Evolutionary conservation across 805 yeast genomes (phyloP).

Genomic region (Candida verbasci): DNA sequence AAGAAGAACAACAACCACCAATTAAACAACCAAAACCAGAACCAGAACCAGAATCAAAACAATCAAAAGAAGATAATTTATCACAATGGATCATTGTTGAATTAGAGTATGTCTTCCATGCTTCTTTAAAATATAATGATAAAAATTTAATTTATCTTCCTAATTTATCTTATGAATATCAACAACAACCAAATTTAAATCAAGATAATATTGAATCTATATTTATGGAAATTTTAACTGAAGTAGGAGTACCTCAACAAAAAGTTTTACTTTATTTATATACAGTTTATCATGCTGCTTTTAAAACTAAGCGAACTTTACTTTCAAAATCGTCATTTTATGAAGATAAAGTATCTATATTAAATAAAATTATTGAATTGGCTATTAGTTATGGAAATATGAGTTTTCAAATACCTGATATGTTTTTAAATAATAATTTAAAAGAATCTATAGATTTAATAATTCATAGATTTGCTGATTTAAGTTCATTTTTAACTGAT

Average conservation of each 20-base stretch:
- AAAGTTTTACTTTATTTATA: conserved; percentile 46
- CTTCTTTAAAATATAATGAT: conserved; percentile 20
- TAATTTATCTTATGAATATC: conserved; percentile 21
- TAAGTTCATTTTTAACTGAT: conserved; percentile 46
- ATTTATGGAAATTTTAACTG: conserved; percentile 54
- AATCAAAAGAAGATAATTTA: conserved; percentile 16
- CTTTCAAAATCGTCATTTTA: conserved; percentile 36
- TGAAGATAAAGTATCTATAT: conserved; percentile 32
- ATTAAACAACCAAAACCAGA: background rate
- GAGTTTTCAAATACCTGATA: conserved; percentile 65
- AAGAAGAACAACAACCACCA: background rate
- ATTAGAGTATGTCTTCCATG: conserved; percentile 33
- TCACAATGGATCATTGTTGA: conserved; percentile 40
- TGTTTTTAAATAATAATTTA: conserved; percentile 43
- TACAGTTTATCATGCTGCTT: conserved; percentile 40
- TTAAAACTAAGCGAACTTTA: conserved; percentile 38
- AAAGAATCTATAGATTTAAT: conserved; percentile 22
- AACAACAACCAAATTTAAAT: conserved; percentile 14
- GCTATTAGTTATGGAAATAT: conserved; percentile 63
- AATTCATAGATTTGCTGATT: conserved; percentile 15
- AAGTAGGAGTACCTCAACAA: conserved; percentile 40
- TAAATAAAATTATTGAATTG: conserved; percentile 47
- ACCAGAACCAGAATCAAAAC: background rate
- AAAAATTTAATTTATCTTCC: conserved; percentile 17
- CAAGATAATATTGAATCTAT: conserved; percentile 43